Evolutionary conservation across 2,329 filamentous ascomycete species (phyloP).

Genomic region (Podosphaera fusca): DNA sequence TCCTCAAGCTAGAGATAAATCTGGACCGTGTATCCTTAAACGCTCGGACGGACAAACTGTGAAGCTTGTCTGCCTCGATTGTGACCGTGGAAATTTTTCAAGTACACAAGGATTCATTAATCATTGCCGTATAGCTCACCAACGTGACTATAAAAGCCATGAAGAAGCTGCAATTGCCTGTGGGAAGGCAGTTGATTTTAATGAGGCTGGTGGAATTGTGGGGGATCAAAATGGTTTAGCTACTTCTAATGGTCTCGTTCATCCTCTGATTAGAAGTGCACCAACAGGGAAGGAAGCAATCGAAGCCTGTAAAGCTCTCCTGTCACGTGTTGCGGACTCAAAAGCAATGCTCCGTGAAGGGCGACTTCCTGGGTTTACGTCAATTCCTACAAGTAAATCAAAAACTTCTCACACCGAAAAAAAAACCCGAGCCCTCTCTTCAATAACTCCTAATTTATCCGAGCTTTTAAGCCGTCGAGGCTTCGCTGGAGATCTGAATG

Average conservation of each 20-base stretch:
- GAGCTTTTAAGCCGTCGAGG: slow-evolving; percentile 38
- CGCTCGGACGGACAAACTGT: slow-evolving; percentile 69
- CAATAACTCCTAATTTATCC: slow-evolving; percentile 43
- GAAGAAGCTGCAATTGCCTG: slow-evolving; percentile 79
- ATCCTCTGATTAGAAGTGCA: slow-evolving; percentile 36
- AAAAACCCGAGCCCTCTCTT: slow-evolving; percentile 26
- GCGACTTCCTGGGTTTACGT: slow-evolving; percentile 25
- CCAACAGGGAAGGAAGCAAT: slow-evolving; percentile 29
- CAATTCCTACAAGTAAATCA: slow-evolving; percentile 19
- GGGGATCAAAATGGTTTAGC: slow-evolving; percentile 19
- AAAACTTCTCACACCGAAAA: slow-evolving; percentile 8
- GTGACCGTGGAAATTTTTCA: slow-evolving; percentile 73
- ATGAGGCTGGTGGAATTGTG: slow-evolving; percentile 28
- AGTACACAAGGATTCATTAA: slow-evolving; percentile 99
- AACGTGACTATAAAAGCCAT: slow-evolving; percentile 82
- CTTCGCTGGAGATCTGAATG: slow-evolving; percentile 35
- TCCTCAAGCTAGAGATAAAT: slow-evolving; percentile 54
- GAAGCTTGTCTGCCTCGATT: slow-evolving; percentile 76
- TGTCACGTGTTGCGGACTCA: slow-evolving; percentile 29
- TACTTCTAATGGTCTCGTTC: slow-evolving; percentile 26
- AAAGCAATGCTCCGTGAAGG: slow-evolving; percentile 28
- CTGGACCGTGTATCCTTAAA: slow-evolving; percentile 63
- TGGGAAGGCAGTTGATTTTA: slow-evolving; percentile 56
- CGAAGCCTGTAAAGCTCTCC: slow-evolving; percentile 18
- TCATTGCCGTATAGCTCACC: slow-evolving; percentile 90